Base-by-base conservation (phyloP, 106 monocot genomes). In the Allium fistulosum region DNA sequence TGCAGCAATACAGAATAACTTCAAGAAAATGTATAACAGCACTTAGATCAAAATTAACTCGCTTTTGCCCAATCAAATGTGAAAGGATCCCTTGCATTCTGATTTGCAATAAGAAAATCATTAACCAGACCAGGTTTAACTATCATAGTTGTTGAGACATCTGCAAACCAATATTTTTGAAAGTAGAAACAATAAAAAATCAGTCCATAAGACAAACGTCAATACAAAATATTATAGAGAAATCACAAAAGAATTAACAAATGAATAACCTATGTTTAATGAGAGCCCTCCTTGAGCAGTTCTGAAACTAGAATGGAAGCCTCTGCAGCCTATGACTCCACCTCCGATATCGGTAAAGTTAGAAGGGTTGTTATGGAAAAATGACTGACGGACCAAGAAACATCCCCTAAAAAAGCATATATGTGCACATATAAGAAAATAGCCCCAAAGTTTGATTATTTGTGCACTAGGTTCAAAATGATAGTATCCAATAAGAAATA, bases 71-170 rank as follows among this genome's bases (percentile, higher is more conserved):
- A 99, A 57, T 99, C 99, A 60, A 99, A 66, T 13, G 67, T 63
- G 55, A 51, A 75, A 51, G 85, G 87, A 71, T 79, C 75, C 4
- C 81, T 67, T 15, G 66, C 87, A 66, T 93, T 93, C 66, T 99
- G 99, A 59, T 99, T 93, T 2, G 49, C n/a, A 52, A 90, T 50
- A 9, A 99, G 87, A 62, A 99, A 99, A 52, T 93, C 87, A 22
- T 90, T 58, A 11, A 99, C 82, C 0, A 92, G 87, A 10, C 99
- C 99, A 3, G 99, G 90, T 63, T 59, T 90, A 22, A 99, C 90
- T 53, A 93, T 87, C 93, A 99, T 99, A 0, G 97, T 97, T 0
- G 97, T 97, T 17, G 97, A 97, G 9, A 88, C 87, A 92, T 97
- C 97, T 97, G 51, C 66, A 15, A 45, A 46, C 1, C 10, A 59